Conservation (phyloP, 2,329 filamentous ascomycete genomes). For the Neurospora crassa region DNA sequence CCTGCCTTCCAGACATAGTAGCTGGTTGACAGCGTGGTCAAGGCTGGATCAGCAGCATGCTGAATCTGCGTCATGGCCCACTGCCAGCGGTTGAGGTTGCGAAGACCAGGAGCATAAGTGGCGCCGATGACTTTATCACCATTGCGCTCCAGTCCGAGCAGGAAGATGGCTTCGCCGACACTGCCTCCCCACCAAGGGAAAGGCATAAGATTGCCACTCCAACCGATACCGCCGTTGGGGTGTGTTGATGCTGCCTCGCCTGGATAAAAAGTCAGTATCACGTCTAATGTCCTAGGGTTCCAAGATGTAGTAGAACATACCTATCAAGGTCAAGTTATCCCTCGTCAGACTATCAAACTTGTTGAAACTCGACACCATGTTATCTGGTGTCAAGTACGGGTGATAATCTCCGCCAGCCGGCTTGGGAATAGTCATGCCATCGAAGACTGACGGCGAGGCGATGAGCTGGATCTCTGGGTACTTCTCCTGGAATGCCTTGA, state of each 20-base stretch:
- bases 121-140: constrained; percentile 46
- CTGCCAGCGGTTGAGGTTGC: constrained; percentile 40
- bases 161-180: constrained; percentile 55
- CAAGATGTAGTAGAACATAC: not conserved
- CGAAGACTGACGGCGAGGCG: constrained; percentile 24
- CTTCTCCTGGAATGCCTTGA: constrained; percentile 39
- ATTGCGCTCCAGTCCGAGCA: constrained; percentile 58
- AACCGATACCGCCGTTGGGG: constrained; percentile 41
- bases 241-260: constrained; percentile 44
- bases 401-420: constrained; percentile 18
- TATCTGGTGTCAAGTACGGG: constrained; percentile 38
- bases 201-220: constrained; percentile 32
- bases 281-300: not conserved
- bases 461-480: constrained; percentile 21
- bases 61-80: constrained; percentile 43
- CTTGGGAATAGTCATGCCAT: constrained; percentile 15
- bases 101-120: constrained; percentile 39
- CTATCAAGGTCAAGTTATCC: constrained; percentile 15
- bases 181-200: constrained; percentile 50
- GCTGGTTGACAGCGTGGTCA: constrained; percentile 40
- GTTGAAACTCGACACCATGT: constrained; percentile 38
- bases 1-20: constrained; percentile 34
- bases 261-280: not conserved
- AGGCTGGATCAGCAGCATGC: constrained; percentile 35
- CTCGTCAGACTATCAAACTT: constrained; percentile 28